Conservation (phyloP, 2,329 filamentous ascomycete genomes). For the Claviceps sp. region DNA sequence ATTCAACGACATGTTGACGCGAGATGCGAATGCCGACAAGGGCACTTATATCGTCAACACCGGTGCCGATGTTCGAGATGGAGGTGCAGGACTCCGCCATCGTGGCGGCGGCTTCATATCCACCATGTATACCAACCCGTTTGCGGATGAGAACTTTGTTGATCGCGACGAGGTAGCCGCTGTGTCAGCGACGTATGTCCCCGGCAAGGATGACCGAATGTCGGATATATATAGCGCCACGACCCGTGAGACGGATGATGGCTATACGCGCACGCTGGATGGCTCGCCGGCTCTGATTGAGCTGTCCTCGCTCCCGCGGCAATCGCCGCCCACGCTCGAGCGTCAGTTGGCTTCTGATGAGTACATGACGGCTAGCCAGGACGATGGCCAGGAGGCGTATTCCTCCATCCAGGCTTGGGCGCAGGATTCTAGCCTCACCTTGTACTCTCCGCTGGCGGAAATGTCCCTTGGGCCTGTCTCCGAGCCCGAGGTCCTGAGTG, state of each 20-base stretch:
- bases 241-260: slow-evolving; percentile 24
- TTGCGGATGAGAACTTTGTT: slow-evolving; percentile 43
- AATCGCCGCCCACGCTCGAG: slow-evolving; percentile 20
- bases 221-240: slow-evolving; percentile 47
- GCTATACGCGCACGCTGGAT: slow-evolving; percentile 12
- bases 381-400: slow-evolving; percentile 34
- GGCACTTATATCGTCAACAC: slow-evolving; percentile 46
- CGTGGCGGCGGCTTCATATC: slow-evolving; percentile 28
- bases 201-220: slow-evolving; percentile 32
- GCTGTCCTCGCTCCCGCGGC: slow-evolving; percentile 11
- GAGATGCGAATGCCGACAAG: slow-evolving; percentile 36
- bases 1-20: slow-evolving; percentile 47
- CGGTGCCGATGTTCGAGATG: slow-evolving; percentile 30
- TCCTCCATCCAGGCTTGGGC: slow-evolving; percentile 54
- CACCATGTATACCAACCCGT: slow-evolving; percentile 43
- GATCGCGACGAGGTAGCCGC: slow-evolving; percentile 30
- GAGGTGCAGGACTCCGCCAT: slow-evolving; percentile 34
- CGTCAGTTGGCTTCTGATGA: slow-evolving; percentile 27
- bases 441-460: slow-evolving; percentile 47
- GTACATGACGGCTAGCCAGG: slow-evolving; percentile 39
- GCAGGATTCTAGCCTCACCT: slow-evolving; percentile 36
- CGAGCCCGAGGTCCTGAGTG: slow-evolving; percentile 37
- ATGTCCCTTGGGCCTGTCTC: slow-evolving; percentile 35
- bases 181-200: slow-evolving; percentile 28
- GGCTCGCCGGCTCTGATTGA: slow-evolving; percentile 21